phyloP scores from a whole-genome alignment of 495 filamentous ascomycete species.

The Chaetomium cochliodes region DNA sequence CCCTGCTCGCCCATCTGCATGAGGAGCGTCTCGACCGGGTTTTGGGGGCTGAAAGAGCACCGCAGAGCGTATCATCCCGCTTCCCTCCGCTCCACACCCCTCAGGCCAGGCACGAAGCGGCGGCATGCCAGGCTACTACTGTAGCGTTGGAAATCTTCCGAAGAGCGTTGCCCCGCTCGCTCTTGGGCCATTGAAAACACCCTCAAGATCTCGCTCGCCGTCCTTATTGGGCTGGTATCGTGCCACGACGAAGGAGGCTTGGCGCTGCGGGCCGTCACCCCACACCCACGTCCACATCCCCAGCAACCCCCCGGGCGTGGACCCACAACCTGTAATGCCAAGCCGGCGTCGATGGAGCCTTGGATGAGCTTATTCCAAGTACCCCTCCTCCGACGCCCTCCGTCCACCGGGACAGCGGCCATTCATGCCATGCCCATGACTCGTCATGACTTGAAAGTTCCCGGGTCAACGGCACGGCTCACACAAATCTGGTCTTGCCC shows the following conservation, averaged over 20 bases:
- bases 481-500: neutral
- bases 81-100: conserved; percentile 12
- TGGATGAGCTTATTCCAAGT: conserved; percentile 19
- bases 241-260: neutral
- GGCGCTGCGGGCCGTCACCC: neutral
- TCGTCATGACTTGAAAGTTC: conserved; percentile 1
- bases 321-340: neutral
- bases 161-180: neutral
- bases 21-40: conserved; percentile 27
- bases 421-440: neutral
- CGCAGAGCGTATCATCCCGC: conserved; percentile 29
- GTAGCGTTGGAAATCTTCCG: conserved; percentile 24
- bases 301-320: neutral
- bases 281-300: neutral
- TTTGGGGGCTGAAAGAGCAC: conserved; percentile 28
- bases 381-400: neutral
- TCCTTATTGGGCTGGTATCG: neutral
- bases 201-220: neutral
- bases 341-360: conserved; percentile 14
- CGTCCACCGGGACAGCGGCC: neutral
- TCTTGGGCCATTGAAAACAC: neutral
- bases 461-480: conserved; percentile 6
- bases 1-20: conserved; percentile 14
- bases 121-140: neutral
- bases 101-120: conserved; percentile 10